Base-by-base conservation (phyloP, 306 rosid genomes). In the Heteromeles arbutifolia region DNA sequence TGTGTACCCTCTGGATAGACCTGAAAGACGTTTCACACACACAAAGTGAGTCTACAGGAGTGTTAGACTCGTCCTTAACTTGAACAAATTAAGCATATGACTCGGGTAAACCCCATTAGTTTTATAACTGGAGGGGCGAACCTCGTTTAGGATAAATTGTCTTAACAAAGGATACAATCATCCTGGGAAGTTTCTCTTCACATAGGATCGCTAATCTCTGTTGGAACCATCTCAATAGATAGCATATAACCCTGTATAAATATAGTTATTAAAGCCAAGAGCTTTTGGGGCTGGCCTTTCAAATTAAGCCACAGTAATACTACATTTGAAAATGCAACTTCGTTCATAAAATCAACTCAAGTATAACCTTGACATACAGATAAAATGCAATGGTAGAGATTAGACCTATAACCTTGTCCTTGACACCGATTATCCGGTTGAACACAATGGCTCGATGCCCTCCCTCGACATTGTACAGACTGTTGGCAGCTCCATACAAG, bases 1-100 rank as follows among this genome's bases (percentile, higher is more conserved):
- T 91, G 97, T 0, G 98, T 90, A 52, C 98, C 98, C 92, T 94
- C 98, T 4, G 97, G 92, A 82, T 90, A 95, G 44, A 95, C 99
- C 99, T 95, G 83, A 67, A 61, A 44, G 34, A 69, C 29, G 26
- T 65, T 75, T 28, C 11, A 13, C 26, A 45, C 21, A n/a, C 41
- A 29, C 14, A 43, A 13, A 32, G 69, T 10, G 18, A 65, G 26
- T 21, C 48, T 21, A 65, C 69, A 34, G 3, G 28, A 5, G 14
- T 31, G 26, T 65, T 34, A 65, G 26, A 65, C 19, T 31, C 15
- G 15, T 34, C 44, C 31, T 32, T 65, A 19, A 3, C 8, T 15
- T 68, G 13, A 10, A 44, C 14, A 24, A 68, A 44, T 26, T 24
- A 24, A 24, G 57, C 34, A 68, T 13, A 24, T 43, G 54, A 26